Evolutionary conservation across 75 land plant species (phyloP).

Genomic region (Sequoia sempervirens): DNA sequence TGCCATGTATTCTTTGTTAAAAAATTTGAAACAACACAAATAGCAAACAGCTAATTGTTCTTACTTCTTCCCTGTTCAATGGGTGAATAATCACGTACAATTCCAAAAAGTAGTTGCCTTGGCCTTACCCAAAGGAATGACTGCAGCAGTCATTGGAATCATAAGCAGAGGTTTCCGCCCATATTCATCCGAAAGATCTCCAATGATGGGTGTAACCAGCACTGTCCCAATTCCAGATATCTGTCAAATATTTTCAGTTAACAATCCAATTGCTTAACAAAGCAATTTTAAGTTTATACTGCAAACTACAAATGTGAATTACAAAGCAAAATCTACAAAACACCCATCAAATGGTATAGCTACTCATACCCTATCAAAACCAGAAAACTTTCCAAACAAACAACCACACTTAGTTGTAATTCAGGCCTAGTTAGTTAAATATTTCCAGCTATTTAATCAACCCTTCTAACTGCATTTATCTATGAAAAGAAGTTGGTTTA

Average conservation of each 20-base stretch:
- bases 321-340: not conserved
- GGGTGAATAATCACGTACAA: not conserved
- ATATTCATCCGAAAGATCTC: slow-evolving; percentile 65
- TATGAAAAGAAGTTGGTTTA: too few relatives aligned
- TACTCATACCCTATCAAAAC: not conserved
- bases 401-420: not conserved
- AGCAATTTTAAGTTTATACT: not conserved
- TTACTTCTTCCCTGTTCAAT: not conserved
- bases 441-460: not conserved
- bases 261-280: not conserved
- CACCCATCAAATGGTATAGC: not conserved
- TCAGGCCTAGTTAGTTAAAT: not conserved
- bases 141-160: slow-evolving; percentile 37
- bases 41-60: not conserved
- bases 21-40: not conserved
- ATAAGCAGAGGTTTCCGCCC: slow-evolving; percentile 71
- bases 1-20: slow-evolving; percentile 19
- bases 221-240: slow-evolving; percentile 63
- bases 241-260: slow-evolving; percentile 21
- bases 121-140: slow-evolving; percentile 53
- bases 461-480: too few relatives aligned
- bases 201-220: slow-evolving; percentile 63
- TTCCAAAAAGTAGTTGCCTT: not conserved
- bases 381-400: not conserved
- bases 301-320: not conserved